A percentile compares a stretch with the other conserved stretches of the same genome.
Evolutionary conservation across 345 rosid genomes (phyloP).

Genomic region (Viola odorata): DNA sequence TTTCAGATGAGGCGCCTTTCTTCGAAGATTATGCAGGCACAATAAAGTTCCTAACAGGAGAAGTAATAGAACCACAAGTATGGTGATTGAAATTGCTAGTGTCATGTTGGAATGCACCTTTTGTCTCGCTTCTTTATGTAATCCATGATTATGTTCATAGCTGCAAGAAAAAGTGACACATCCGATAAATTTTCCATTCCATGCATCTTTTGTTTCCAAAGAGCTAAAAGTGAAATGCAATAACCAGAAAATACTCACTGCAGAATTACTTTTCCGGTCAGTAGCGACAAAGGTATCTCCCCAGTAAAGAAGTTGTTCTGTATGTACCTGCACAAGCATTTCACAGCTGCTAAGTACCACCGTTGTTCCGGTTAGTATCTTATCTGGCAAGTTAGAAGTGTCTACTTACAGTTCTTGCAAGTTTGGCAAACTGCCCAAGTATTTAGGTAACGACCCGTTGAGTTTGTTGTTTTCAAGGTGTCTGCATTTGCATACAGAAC

Average conservation of each 20-base stretch:
- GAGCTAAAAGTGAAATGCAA: neutral
- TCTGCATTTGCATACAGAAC: constrained; percentile 36
- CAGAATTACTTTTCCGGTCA: constrained; percentile 51
- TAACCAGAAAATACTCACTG: constrained; percentile 49
- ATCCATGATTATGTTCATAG: constrained; percentile 52
- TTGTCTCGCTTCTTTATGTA: constrained; percentile 39
- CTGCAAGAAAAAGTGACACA: constrained; percentile 35
- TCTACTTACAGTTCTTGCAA: constrained; percentile 71
- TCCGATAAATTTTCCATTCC: neutral
- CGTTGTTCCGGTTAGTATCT: no score
- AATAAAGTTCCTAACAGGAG: constrained; percentile 49
- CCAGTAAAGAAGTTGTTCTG: constrained; percentile 82
- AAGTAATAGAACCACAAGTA: constrained; percentile 41
- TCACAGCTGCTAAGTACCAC: neutral
- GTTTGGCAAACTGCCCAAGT: constrained; percentile 55
- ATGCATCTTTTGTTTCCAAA: neutral
- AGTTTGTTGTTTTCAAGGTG: constrained; percentile 87
- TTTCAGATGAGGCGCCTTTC: constrained; percentile 28
- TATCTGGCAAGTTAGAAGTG: neutral
- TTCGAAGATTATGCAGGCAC: constrained; percentile 31
- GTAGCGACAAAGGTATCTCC: constrained; percentile 50
- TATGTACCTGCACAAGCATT: constrained; percentile 51
- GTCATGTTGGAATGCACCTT: constrained; percentile 45
- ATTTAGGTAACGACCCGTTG: constrained; percentile 69
- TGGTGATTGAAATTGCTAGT: constrained; percentile 52